phyloP scores from a whole-genome alignment of 805 yeast genomes.

The Candida caryicola region DNA sequence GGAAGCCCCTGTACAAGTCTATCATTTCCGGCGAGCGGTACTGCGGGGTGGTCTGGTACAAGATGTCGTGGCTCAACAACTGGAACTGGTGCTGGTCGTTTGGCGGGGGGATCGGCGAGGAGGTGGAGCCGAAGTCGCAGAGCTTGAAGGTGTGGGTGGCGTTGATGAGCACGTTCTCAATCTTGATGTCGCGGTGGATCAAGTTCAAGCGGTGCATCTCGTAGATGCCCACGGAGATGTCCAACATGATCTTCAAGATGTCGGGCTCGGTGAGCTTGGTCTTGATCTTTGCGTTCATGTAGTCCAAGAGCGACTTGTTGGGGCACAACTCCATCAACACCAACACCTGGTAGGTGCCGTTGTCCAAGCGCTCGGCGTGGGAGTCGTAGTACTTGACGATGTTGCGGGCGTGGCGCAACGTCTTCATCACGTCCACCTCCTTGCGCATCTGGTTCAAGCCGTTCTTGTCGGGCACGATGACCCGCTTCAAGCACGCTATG shows the following conservation, averaged over 20 bases:
- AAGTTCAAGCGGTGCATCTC: slow-evolving; percentile 80
- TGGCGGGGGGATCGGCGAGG: slow-evolving; percentile 69
- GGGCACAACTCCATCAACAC: slow-evolving; percentile 93
- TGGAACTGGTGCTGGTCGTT: slow-evolving; percentile 70
- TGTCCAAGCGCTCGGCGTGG: slow-evolving; percentile 60
- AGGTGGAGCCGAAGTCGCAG: slow-evolving; percentile 92
- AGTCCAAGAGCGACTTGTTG: slow-evolving; percentile 81
- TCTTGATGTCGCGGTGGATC: slow-evolving; percentile 90
- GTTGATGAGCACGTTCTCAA: slow-evolving; percentile 88
- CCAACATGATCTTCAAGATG: slow-evolving; percentile 78
- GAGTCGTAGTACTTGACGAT: slow-evolving; percentile 74
- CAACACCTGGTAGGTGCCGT: slow-evolving; percentile 73
- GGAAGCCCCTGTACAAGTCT: slow-evolving; percentile 75
- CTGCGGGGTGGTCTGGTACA: slow-evolving; percentile 92
- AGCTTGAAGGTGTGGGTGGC: slow-evolving; percentile 66
- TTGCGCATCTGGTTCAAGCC: slow-evolving; percentile 64
- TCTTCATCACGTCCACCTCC: slow-evolving; percentile 80
- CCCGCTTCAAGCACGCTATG: slow-evolving; percentile 69
- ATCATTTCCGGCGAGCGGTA: slow-evolving; percentile 96
- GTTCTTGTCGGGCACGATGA: slow-evolving; percentile 65
- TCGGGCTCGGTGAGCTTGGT: slow-evolving; percentile 76
- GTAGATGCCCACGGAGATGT: slow-evolving; percentile 73
- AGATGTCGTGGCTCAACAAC: slow-evolving; percentile 75
- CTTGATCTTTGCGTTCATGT: slow-evolving; percentile 81
- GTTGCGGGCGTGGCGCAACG: slow-evolving; percentile 51